Percentiles rank a stretch among this genome's conserved stretches.
Evolutionary conservation across 2,329 filamentous ascomycete species (phyloP).

Genomic region (Ophiocordyceps camponoti-rufipedis): DNA sequence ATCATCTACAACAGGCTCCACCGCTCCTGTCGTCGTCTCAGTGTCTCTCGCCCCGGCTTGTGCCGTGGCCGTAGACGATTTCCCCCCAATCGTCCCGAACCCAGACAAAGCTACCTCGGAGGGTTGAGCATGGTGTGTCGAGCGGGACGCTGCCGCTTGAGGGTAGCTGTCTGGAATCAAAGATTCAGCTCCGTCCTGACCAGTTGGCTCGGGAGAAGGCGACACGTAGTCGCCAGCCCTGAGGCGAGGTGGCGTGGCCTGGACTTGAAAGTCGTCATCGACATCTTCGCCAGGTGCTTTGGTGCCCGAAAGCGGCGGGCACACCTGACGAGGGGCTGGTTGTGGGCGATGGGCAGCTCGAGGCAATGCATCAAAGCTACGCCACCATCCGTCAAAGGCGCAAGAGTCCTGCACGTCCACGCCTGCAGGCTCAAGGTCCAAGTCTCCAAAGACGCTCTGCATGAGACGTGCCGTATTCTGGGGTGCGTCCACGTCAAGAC

Average conservation of each 20-base stretch:
- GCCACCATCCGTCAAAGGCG: constrained; percentile 31
- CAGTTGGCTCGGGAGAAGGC: constrained; percentile 11
- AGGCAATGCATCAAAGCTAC: constrained; percentile 13
- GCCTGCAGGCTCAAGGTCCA: constrained; percentile 10
- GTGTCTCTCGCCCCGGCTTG: constrained; percentile 4
- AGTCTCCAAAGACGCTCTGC: constrained; percentile 20
- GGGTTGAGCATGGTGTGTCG: constrained; percentile 4
- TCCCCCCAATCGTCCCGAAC: constrained; percentile 19
- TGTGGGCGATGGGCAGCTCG: not conserved
- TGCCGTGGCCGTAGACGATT: constrained; percentile 10
- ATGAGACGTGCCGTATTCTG: constrained; percentile 19
- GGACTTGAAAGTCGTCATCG: constrained; percentile 33
- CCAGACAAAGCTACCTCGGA: constrained; percentile 6
- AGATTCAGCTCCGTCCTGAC: constrained; percentile 12
- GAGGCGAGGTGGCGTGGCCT: constrained; percentile 25
- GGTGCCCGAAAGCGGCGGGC: constrained; percentile 3
- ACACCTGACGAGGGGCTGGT: not conserved
- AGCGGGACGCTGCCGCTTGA: constrained; percentile 3
- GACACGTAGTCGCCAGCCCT: constrained; percentile 6
- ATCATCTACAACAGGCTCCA: constrained; percentile 7
- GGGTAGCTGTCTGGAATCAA: constrained; percentile 5
- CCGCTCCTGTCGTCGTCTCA: constrained; percentile 1
- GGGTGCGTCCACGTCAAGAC: constrained; percentile 7
- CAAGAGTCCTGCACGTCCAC: constrained; percentile 14
- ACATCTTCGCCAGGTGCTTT: constrained; percentile 17